phyloP scores from a whole-genome alignment of 2,329 filamentous ascomycete species.

The Colletotrichum musicola region DNA sequence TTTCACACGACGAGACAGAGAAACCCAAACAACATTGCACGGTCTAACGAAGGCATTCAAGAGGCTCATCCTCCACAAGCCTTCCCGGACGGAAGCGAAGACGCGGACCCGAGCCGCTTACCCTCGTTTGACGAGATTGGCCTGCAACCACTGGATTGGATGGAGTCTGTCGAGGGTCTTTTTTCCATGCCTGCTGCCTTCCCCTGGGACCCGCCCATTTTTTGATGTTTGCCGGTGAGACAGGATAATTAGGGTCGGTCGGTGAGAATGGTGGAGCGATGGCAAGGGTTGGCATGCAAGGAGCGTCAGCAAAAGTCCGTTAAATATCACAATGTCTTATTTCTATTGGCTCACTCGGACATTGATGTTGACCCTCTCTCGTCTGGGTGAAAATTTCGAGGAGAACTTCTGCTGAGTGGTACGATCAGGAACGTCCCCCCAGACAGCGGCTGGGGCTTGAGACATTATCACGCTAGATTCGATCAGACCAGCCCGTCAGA shows the following conservation, averaged over 20 bases:
- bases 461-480: no score
- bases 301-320: background rate
- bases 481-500: no score
- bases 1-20: background rate
- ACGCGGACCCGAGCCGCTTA: background rate
- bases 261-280: no score
- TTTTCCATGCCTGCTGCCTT: constrained; percentile 13
- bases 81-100: background rate
- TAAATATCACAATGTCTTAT: no score
- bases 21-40: background rate
- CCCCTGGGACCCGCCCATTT: constrained; percentile 18
- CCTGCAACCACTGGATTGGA: constrained; percentile 16
- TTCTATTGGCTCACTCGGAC: no score
- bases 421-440: no score
- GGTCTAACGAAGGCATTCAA: background rate
- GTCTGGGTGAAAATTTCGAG: no score
- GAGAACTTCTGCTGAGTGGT: no score
- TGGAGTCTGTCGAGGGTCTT: constrained; percentile 8
- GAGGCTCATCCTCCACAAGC: background rate
- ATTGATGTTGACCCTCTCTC: no score
- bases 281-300: background rate
- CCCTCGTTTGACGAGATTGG: constrained; percentile 12
- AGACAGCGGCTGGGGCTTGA: no score
- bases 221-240: background rate
- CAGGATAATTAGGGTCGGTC: no score